Percentiles rank a stretch among this genome's conserved stretches.
These are phyloP conservation scores for Sarocladiaceae sp. DNA, from an alignment of 2,329 filamentous ascomycete species.

Conservation along the genomic window DNA sequence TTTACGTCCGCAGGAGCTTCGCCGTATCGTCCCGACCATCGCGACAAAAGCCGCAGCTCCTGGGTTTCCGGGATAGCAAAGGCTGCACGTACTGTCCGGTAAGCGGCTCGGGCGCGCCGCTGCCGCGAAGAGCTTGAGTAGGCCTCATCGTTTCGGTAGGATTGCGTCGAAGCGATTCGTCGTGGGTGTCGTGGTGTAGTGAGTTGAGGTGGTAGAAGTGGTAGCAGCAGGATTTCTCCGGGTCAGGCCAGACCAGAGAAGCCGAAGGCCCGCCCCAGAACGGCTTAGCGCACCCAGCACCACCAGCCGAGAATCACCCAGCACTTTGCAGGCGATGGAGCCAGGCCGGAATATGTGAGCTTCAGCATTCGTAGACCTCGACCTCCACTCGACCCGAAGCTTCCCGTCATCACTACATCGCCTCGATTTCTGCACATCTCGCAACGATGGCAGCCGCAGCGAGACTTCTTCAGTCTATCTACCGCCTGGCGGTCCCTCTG, in stretches of 20 bases:
- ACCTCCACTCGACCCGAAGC: slow-evolving; percentile 8
- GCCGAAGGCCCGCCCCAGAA: slow-evolving; percentile 31
- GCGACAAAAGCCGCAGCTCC: slow-evolving; percentile 10
- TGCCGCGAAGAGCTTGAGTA: slow-evolving; percentile 36
- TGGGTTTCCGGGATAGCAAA: neutral
- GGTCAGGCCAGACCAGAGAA: slow-evolving; percentile 14
- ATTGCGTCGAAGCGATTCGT: slow-evolving; percentile 10
- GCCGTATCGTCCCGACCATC: slow-evolving; percentile 3
- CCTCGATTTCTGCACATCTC: slow-evolving; percentile 6
- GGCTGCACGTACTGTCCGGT: slow-evolving; percentile 5
- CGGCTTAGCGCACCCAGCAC: slow-evolving; percentile 22
- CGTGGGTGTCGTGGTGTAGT: neutral
- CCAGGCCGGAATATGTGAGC: neutral
- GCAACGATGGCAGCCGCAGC: slow-evolving; percentile 49
- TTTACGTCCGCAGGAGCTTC: neutral
- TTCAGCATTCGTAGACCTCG: slow-evolving; percentile 7
- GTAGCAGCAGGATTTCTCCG: slow-evolving; percentile 10
- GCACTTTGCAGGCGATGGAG: neutral
- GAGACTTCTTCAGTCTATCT: slow-evolving; percentile 56
- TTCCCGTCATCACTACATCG: slow-evolving; percentile 2
- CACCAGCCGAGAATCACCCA: slow-evolving; percentile 9
- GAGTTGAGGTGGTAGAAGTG: slow-evolving; percentile 4
- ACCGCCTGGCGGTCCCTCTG: slow-evolving; percentile 68
- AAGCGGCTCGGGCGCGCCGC: slow-evolving; percentile 17
- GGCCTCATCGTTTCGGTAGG: slow-evolving; percentile 38